phyloP scores from a whole-genome alignment of 257 asterid species.

The Ehretia macrophylla region DNA sequence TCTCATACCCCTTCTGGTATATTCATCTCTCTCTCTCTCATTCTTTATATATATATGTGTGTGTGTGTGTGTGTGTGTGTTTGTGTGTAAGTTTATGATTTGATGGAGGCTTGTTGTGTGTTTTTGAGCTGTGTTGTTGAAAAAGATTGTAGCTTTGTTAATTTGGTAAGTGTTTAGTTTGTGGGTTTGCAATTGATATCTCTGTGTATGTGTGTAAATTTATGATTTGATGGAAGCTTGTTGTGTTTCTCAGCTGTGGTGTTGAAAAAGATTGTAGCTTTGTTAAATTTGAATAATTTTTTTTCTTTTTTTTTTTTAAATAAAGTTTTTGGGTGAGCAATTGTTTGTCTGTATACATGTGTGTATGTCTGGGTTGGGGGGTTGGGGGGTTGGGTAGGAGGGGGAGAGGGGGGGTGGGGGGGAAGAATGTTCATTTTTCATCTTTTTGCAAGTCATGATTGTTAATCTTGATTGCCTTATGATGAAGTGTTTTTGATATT shows the following conservation, averaged over 20 bases:
- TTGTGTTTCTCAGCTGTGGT: not conserved
- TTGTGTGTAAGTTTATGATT: not conserved
- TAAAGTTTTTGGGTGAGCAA: too few relatives aligned
- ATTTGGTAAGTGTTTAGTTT: not conserved
- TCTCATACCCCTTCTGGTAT: conserved; percentile 50
- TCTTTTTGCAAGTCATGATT: not conserved
- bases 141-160: not conserved
- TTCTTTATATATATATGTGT: not conserved
- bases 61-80: not conserved
- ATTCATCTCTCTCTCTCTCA: not conserved
- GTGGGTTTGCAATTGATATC: not conserved
- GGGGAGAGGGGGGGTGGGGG: too few relatives aligned
- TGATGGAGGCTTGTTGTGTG: not conserved
- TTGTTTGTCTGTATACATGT: not conserved
- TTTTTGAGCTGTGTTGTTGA: not conserved
- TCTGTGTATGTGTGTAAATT: not conserved
- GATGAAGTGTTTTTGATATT: not conserved
- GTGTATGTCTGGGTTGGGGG: too few relatives aligned
- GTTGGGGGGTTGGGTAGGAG: too few relatives aligned
- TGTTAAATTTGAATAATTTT: not conserved
- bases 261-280: not conserved
- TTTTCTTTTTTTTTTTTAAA: too few relatives aligned
- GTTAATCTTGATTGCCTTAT: not conserved
- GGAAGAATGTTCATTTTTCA: not conserved
- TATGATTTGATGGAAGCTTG: not conserved